These are phyloP conservation scores for Pestalotiopsis sp. DNA, from an alignment of 2,329 filamentous ascomycete genomes.

Conservation along the genomic window DNA sequence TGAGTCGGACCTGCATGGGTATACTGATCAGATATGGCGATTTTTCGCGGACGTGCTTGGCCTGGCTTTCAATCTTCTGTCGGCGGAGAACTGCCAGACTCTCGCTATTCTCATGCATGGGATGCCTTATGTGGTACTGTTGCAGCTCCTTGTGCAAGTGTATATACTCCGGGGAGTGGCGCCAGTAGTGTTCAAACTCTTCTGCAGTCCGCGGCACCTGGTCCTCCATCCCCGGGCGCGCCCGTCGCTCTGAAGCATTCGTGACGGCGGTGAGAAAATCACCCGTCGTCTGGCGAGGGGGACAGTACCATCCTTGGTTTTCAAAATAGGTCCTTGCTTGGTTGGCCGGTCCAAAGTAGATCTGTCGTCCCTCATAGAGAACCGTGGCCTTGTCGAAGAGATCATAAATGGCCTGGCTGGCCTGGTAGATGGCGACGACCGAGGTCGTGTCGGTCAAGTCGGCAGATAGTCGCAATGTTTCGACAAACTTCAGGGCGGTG, in stretches of 20 bases:
- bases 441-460: conserved; percentile 66
- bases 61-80: conserved; percentile 52
- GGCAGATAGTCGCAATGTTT: conserved; percentile 65
- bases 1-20: conserved; percentile 54
- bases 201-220: conserved; percentile 69
- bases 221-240: conserved; percentile 60
- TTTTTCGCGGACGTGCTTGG: conserved; percentile 53
- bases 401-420: conserved; percentile 12
- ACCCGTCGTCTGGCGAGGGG: conserved; percentile 66
- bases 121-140: conserved; percentile 48
- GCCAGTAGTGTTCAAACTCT: conserved; percentile 62
- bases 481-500: conserved; percentile 74
- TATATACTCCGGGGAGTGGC: conserved; percentile 45
- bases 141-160: conserved; percentile 50
- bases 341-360: conserved; percentile 66
- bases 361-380: conserved; percentile 68
- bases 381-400: conserved; percentile 45
- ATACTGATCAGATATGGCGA: conserved; percentile 62
- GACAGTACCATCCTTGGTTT: conserved; percentile 69
- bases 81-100: conserved; percentile 44
- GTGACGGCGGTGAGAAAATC: conserved; percentile 74
- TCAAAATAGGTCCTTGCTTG: conserved; percentile 68
- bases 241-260: conserved; percentile 61
- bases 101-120: conserved; percentile 40
- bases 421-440: conserved; percentile 71